A percentile compares a stretch with the other conserved stretches of the same genome.
Conservation (phyloP, 768 basidiomycete genomes). For the Chalciporus chontae region DNA sequence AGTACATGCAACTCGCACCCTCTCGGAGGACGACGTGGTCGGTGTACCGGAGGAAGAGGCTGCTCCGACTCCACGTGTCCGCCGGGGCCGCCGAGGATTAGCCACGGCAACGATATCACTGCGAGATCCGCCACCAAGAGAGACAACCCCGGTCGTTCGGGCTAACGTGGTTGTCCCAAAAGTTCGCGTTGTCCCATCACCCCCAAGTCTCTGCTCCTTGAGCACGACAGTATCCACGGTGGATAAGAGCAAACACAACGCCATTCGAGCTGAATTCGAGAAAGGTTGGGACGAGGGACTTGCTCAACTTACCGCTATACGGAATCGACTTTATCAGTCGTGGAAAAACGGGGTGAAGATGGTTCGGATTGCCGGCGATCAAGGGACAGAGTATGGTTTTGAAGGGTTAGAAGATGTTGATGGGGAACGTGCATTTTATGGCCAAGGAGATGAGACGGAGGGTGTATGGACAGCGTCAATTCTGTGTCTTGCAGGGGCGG, state of each 20-base stretch:
- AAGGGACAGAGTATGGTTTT: slow-evolving; percentile 29
- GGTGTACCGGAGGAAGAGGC: slow-evolving; percentile 1
- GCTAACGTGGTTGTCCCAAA: slow-evolving; percentile 27
- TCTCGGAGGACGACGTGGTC: neutral
- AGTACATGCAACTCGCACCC: slow-evolving; percentile 14
- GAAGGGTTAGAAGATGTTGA: slow-evolving; percentile 33
- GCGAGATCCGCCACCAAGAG: slow-evolving; percentile 30
- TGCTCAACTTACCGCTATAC: slow-evolving; percentile 46
- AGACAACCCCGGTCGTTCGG: slow-evolving; percentile 9
- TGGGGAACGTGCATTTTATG: slow-evolving; percentile 28
- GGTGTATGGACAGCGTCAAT: slow-evolving; percentile 25
- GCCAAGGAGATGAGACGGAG: slow-evolving; percentile 3
- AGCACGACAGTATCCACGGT: slow-evolving; percentile 37
- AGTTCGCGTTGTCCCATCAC: slow-evolving; percentile 56
- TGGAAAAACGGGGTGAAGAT: slow-evolving; percentile 44
- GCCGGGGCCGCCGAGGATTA: slow-evolving; percentile 56
- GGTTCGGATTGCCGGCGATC: slow-evolving; percentile 36
- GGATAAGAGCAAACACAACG: slow-evolving; percentile 33
- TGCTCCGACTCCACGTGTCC: slow-evolving; percentile 19
- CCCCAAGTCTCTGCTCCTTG: slow-evolving; percentile 47
- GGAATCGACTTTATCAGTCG: slow-evolving; percentile 43
- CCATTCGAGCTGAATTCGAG: slow-evolving; percentile 50
- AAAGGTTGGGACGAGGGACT: slow-evolving; percentile 64
- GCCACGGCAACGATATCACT: slow-evolving; percentile 65
- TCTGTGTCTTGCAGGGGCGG: slow-evolving; percentile 39